Percentiles rank a stretch among this genome's conserved stretches.
Conservation (phyloP, 176 grass and related monocot genomes). For the Aegilops bicornis region DNA sequence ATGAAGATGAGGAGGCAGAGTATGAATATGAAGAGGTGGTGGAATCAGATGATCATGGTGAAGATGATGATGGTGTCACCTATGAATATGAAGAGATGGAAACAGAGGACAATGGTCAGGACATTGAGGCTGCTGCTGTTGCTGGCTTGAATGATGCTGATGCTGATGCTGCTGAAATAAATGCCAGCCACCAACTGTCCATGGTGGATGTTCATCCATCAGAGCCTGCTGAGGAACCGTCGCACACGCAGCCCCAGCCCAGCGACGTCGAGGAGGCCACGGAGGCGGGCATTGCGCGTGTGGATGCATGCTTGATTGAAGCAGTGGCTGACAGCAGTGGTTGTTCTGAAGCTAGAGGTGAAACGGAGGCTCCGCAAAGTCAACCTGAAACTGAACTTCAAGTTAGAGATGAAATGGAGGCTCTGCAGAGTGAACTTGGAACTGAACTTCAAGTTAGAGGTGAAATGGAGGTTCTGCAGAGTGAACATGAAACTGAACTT, state of each 20-base stretch:
- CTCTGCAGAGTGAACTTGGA: neutral
- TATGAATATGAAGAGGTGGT: conserved; percentile 10
- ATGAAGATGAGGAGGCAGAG: neutral
- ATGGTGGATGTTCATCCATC: conserved; percentile 28
- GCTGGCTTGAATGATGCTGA: neutral
- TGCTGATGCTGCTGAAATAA: conserved; percentile 10
- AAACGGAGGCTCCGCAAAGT: conserved; percentile 19
- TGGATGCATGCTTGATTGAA: conserved; percentile 2
- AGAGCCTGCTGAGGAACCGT: conserved; percentile 23
- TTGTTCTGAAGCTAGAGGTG: neutral
- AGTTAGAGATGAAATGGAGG: neutral
- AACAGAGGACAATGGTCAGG: conserved; percentile 2
- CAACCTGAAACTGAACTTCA: neutral
- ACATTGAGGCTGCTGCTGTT: conserved; percentile 8
- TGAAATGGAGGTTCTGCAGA: conserved; percentile 5
- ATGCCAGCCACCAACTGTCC: conserved; percentile 6
- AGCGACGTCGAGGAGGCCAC: neutral
- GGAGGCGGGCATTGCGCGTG: neutral
- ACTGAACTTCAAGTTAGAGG: neutral
- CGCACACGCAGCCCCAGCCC: conserved; percentile 19
- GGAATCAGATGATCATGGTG: neutral
- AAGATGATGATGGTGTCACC: neutral
- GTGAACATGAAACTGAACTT: neutral
- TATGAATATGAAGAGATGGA: conserved; percentile 14
- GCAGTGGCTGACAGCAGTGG: neutral